These are phyloP conservation scores for Discostella stelligera DNA, from an alignment of 352 stramenopile genomes.

Conservation along the genomic window DNA sequence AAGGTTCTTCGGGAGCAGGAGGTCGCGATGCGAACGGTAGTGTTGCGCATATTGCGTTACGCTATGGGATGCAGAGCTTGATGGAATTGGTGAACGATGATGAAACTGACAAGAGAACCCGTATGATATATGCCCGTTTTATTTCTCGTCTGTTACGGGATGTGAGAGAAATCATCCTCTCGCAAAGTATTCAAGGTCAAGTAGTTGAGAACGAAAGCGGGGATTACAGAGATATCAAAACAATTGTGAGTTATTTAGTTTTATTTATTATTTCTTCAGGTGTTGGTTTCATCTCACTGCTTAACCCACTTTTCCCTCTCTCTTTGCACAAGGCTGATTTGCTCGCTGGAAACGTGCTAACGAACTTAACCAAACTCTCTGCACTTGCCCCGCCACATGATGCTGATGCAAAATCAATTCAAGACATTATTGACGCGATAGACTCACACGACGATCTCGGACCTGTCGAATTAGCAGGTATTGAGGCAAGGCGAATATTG, in stretches of 20 bases:
- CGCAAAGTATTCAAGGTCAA: neutral
- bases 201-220: neutral
- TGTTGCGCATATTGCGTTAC: slow-evolving; percentile 27
- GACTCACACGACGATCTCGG: slow-evolving; percentile 31
- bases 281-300: too few species aligned
- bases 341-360: slow-evolving; percentile 52
- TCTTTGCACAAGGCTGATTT: slow-evolving; percentile 40
- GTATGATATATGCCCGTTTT: slow-evolving; percentile 20
- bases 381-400: slow-evolving; percentile 53
- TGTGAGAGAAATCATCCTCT: slow-evolving; percentile 40
- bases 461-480: slow-evolving; percentile 28
- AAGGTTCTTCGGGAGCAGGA: neutral
- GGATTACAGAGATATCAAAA: slow-evolving; percentile 27
- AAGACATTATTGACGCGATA: slow-evolving; percentile 33
- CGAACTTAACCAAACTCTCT: slow-evolving; percentile 57
- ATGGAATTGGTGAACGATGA: slow-evolving; percentile 8
- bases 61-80: slow-evolving; percentile 34
- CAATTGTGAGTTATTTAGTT: slow-evolving; percentile 39
- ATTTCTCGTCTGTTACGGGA: slow-evolving; percentile 36
- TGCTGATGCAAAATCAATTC: slow-evolving; percentile 26
- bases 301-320: neutral
- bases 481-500: slow-evolving; percentile 61
- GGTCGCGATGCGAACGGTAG: slow-evolving; percentile 13
- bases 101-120: neutral
- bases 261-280: too few species aligned